These are phyloP conservation scores for Calocera cornea DNA, from an alignment of 768 basidiomycete genomes.

Conservation along the genomic window DNA sequence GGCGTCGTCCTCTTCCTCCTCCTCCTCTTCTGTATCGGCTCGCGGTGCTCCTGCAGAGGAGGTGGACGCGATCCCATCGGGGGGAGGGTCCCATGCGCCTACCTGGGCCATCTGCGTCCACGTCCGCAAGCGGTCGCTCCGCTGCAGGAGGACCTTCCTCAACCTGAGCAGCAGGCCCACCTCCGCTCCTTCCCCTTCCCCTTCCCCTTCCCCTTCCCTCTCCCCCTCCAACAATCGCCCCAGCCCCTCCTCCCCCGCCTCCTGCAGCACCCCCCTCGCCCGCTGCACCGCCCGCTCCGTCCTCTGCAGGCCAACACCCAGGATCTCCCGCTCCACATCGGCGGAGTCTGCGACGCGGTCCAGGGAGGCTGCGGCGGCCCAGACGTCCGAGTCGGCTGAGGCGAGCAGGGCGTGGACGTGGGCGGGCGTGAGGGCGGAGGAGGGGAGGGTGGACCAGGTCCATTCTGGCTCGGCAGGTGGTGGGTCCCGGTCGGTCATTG, in stretches of 20 bases:
- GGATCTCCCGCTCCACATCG: slow-evolving; percentile 40
- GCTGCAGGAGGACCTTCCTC: slow-evolving; percentile 51
- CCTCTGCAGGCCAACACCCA: slow-evolving; percentile 50
- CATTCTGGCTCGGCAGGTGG: neutral
- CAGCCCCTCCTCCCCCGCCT: slow-evolving; percentile 15
- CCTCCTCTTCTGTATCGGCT: slow-evolving; percentile 25
- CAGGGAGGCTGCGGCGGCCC: slow-evolving; percentile 61
- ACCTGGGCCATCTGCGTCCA: slow-evolving; percentile 41
- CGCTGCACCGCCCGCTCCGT: slow-evolving; percentile 38
- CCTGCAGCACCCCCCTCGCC: slow-evolving; percentile 28
- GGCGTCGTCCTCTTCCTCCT: slow-evolving; percentile 28
- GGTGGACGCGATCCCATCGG: slow-evolving; percentile 14
- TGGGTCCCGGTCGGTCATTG: neutral
- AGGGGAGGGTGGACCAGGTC: slow-evolving; percentile 16
- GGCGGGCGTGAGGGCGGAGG: slow-evolving; percentile 45
- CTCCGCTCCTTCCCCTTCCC: slow-evolving; percentile 6
- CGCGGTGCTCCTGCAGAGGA: slow-evolving; percentile 8
- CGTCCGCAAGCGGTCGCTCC: slow-evolving; percentile 60
- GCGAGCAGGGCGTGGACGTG: slow-evolving; percentile 36
- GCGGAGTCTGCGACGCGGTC: slow-evolving; percentile 53
- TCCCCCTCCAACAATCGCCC: neutral
- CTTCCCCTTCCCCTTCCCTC: neutral
- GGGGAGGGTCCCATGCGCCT: slow-evolving; percentile 23
- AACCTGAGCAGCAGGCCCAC: slow-evolving; percentile 21
- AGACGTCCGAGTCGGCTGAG: slow-evolving; percentile 49